phyloP scores from a whole-genome alignment of 306 rosid species.

The Sophora flavescens region DNA sequence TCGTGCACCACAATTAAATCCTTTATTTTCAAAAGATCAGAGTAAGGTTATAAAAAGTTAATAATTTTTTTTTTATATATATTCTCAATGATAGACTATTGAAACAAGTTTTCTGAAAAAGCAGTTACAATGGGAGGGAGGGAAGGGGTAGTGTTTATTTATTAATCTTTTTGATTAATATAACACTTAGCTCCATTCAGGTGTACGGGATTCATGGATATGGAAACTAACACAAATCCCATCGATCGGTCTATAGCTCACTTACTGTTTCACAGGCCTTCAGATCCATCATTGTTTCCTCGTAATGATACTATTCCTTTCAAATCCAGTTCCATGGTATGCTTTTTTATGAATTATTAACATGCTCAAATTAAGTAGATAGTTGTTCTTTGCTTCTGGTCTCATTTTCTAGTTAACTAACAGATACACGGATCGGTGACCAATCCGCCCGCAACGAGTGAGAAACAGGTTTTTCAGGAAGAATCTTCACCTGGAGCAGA shows the following conservation, averaged over 20 bases:
- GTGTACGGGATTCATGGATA: slow-evolving; percentile 59
- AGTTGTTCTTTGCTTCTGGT: slow-evolving; percentile 4
- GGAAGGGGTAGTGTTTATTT: neutral
- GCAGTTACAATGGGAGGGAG: neutral
- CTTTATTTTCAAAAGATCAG: too few relatives aligned
- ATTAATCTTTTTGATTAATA: neutral
- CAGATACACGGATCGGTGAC: slow-evolving; percentile 59
- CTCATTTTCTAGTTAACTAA: slow-evolving; percentile 42
- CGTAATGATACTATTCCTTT: slow-evolving; percentile 44
- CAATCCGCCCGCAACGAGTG: slow-evolving; percentile 47
- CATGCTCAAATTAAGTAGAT: slow-evolving; percentile 16
- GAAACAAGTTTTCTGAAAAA: too few relatives aligned
- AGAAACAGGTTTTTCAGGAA: slow-evolving; percentile 55
- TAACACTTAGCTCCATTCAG: slow-evolving; percentile 45
- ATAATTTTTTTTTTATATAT: too few relatives aligned
- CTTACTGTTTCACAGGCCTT: slow-evolving; percentile 78
- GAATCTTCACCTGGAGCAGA: slow-evolving; percentile 49
- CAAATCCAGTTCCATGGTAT: slow-evolving; percentile 56
- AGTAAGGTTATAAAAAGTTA: too few relatives aligned
- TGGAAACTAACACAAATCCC: slow-evolving; percentile 78
- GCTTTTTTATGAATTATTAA: slow-evolving; percentile 34
- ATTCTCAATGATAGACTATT: too few relatives aligned
- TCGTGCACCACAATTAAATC: too few relatives aligned
- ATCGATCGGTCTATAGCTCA: slow-evolving; percentile 80
- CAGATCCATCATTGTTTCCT: slow-evolving; percentile 59